Base-by-base conservation (phyloP, 192 early-diverging fungal genomes). In the Pilaira anomala region DNA sequence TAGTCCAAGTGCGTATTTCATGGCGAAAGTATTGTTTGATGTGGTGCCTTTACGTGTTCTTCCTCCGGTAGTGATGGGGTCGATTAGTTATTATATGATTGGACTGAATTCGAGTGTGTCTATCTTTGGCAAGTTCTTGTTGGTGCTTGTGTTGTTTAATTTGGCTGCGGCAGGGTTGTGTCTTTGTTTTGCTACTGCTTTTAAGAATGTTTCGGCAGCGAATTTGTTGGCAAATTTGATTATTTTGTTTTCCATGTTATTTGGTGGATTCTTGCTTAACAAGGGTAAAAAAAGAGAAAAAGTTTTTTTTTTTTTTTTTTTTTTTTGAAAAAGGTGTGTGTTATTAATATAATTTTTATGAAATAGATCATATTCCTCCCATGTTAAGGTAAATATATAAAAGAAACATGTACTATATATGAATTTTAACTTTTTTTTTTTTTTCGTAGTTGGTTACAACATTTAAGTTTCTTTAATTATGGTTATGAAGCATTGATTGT, bases 201-300 rank as follows among this genome's bases (percentile, higher is more conserved):
- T 91, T 54, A 67, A 66, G 25, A 83, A 81, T 45, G 54, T 83
- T 0, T 83, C 84, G 7, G 84, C 82, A 0, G 84, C 87, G 6
- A 86, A 78, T 16, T 68, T 91, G 21, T 80, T 83, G 0, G 83
- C 82, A 0, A 77, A 80, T 21, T 80, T 91, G n/a, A 63, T 76
- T 11, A 83, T 87, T 53, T 74, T 91, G 25, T 91, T 91, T 67
- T 81, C 85, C 58, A 88, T 91, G 89, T 65, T 91, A 48, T 88
- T 91, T 74, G 83, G 87, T 3, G 89, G 89, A 0, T 84, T 90
- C 44, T 55, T 91, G 39, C 73, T 91, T 57, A 90, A 88, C 65
- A 81, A 87, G 68, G 83, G 83, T 48, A 81, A 30, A 18, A n/a
- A n/a, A n/a, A n/a, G n/a, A n/a, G n/a, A n/a, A n/a, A n/a, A n/a